Conservation (phyloP, 2,329 filamentous ascomycete species). For the Colletotrichum aenigma region DNA sequence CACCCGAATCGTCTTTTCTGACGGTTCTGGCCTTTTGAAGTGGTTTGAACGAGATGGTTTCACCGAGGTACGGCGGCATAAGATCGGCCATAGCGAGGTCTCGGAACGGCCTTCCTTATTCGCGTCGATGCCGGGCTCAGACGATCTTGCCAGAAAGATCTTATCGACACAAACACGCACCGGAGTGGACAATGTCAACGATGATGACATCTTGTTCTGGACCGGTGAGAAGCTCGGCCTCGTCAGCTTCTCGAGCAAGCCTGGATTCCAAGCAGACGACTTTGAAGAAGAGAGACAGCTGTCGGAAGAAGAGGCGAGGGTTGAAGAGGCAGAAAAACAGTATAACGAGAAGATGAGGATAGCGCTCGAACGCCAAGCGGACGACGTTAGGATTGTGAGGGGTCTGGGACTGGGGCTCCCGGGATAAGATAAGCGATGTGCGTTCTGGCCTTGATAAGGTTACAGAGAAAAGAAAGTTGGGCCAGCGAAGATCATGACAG, state of each 20-base stretch:
- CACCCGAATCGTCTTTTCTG: slow-evolving; percentile 79
- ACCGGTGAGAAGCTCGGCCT: slow-evolving; percentile 85
- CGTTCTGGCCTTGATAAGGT: background rate
- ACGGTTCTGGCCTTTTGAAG: slow-evolving; percentile 82
- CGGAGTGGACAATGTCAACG: slow-evolving; percentile 39
- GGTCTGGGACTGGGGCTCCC: slow-evolving; percentile 52
- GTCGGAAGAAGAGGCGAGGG: slow-evolving; percentile 50
- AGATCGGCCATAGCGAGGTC: slow-evolving; percentile 59
- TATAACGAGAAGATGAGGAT: slow-evolving; percentile 76
- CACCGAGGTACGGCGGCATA: slow-evolving; percentile 60
- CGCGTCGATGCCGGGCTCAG: slow-evolving; percentile 56
- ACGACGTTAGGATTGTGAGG: slow-evolving; percentile 77
- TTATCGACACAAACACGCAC: slow-evolving; percentile 59
- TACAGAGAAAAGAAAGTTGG: background rate
- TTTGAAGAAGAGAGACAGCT: slow-evolving; percentile 52
- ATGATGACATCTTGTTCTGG: slow-evolving; percentile 82
- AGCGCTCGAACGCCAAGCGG: slow-evolving; percentile 77
- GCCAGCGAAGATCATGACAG: background rate
- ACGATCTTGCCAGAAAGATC: slow-evolving; percentile 82
- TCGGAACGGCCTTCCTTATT: slow-evolving; percentile 54
- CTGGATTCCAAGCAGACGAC: slow-evolving; percentile 53
- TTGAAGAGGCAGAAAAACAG: slow-evolving; percentile 58
- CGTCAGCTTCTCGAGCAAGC: slow-evolving; percentile 62
- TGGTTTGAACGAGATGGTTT: slow-evolving; percentile 90
- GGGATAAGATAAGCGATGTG: background rate